Evolutionary conservation across 2,329 filamentous ascomycete species (phyloP), one percentile per base, ranked within the genome.

Genomic region (Thielaviopsis ethacetica): DNA sequence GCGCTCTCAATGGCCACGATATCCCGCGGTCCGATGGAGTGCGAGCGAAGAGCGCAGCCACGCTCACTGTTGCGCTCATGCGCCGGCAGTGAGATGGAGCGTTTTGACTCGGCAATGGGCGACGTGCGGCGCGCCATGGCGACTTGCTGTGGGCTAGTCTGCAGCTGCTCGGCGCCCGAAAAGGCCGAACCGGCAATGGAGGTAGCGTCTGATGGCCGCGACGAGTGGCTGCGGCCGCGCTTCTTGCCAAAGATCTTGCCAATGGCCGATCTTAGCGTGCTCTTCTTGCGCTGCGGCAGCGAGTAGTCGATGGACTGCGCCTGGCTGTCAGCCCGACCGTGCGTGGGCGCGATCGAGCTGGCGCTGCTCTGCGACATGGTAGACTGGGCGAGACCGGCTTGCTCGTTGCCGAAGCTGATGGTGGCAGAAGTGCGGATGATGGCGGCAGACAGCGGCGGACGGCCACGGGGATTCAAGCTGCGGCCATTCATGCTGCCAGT

Each of bases 61-160:
- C 76, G 81, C 64, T 84, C 81, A 53, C 76, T 80, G 62, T 82
- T 79, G 62, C 76, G 80, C 64, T 85, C 81, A 49, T 77, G 80
- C 56, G 83, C 74, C 9, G 81, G 81, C 34, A 83, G 65, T 5
- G 82, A 83, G 4, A 74, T 73, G 7, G 81, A 80, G 59, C 80
- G 76, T 65, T 82, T 79, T 19, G 73, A 69, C 62, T 74, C 74
- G 12, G 24, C 30, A 22, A 49, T 54, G 22, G 49, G 19, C 17
- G 50, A 22, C 4, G 54, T 5, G 12, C 24, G 21, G n/a, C 52
- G n/a, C 19, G 21, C 24, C 12, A 19, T 19, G 9, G 12, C 5
- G 50, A 38, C n/a, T 24, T 50, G 13, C 17, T 47, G 21, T 21
- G 56, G 21, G 49, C 13, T 24, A 44, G 56, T 10, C 41, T 44